These are phyloP conservation scores for Solanum gandarillasii DNA, from an alignment of 257 asterid species.

Conservation along the genomic window DNA sequence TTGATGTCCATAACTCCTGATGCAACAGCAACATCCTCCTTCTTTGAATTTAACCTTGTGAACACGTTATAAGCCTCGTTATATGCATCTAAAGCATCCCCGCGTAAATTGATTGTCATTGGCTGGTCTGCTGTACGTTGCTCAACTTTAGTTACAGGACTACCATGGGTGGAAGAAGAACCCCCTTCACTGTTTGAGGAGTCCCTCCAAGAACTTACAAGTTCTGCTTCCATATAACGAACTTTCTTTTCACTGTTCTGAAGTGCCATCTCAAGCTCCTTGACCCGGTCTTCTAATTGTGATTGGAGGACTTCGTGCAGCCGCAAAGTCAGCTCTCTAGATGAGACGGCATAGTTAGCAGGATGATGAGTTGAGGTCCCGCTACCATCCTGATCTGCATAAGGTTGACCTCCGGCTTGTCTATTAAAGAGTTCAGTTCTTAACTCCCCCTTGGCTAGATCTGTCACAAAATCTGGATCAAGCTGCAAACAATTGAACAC, in stretches of 20 bases:
- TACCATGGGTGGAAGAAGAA: conserved; percentile 24
- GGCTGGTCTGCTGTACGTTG: conserved; percentile 32
- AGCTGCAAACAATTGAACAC: conserved; percentile 33
- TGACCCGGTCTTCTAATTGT: conserved; percentile 55
- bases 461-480: conserved; percentile 35
- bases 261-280: conserved; percentile 73
- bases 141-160: conserved; percentile 21
- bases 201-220: conserved; percentile 15
- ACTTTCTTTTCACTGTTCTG: conserved; percentile 46
- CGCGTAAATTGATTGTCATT: conserved; percentile 41
- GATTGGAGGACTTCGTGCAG: conserved; percentile 79
- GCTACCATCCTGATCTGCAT: conserved; percentile 38
- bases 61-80: conserved; percentile 47
- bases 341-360: conserved; percentile 55
- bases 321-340: conserved; percentile 67
- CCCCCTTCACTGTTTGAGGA: conserved; percentile 17
- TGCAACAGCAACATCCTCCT: conserved; percentile 26
- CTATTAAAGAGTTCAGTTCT: conserved; percentile 28
- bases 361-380: conserved; percentile 41
- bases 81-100: conserved; percentile 53
- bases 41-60: conserved; percentile 36
- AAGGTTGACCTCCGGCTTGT: conserved; percentile 10
- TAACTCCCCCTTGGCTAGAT: conserved; percentile 39
- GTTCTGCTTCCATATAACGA: conserved; percentile 24
- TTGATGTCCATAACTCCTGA: background rate